Percentiles rank a stretch among this genome's conserved stretches.
Evolutionary conservation across 805 yeast genomes (phyloP).

Genomic region (Saturnispora silvae): DNA sequence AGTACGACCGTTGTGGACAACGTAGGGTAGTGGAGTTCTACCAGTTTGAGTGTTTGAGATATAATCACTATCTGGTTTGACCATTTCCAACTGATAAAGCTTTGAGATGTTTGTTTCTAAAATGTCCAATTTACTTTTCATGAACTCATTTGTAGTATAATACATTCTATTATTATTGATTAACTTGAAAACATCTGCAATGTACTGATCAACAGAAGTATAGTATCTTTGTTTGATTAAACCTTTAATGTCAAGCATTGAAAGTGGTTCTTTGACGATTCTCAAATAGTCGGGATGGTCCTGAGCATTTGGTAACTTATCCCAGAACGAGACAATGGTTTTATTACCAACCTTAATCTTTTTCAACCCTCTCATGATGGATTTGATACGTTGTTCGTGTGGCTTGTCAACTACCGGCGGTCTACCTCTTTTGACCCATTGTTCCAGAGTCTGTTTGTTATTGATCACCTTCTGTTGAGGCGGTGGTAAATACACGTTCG

Average conservation of each 20-base stretch:
- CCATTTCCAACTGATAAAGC: slow-evolving; percentile 56
- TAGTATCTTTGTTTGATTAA: slow-evolving; percentile 82
- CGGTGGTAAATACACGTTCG: slow-evolving; percentile 23
- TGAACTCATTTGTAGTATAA: slow-evolving; percentile 46
- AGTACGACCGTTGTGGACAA: slow-evolving; percentile 58
- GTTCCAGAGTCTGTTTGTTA: slow-evolving; percentile 21
- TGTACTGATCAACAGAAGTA: slow-evolving; percentile 60
- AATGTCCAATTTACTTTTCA: slow-evolving; percentile 48
- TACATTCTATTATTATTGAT: slow-evolving; percentile 63
- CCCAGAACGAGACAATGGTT: slow-evolving; percentile 44
- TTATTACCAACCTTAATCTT: slow-evolving; percentile 54
- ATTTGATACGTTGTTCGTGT: slow-evolving; percentile 84
- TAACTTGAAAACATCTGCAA: slow-evolving; percentile 67
- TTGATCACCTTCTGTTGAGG: slow-evolving; percentile 13
- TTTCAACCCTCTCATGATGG: slow-evolving; percentile 70
- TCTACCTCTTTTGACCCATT: slow-evolving; percentile 68
- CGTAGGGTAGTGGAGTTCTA: slow-evolving; percentile 63
- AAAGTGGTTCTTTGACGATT: slow-evolving; percentile 47
- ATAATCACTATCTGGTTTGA: slow-evolving; percentile 73
- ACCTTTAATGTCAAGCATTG: slow-evolving; percentile 64
- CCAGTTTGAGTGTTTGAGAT: slow-evolving; percentile 43
- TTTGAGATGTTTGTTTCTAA: slow-evolving; percentile 53
- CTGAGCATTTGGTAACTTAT: slow-evolving; percentile 66
- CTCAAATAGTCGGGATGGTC: slow-evolving; percentile 44
- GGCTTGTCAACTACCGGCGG: slow-evolving; percentile 90